Evolutionary conservation across 116 monocot species (phyloP).

Genomic region (Papilionanthe hybrid): DNA sequence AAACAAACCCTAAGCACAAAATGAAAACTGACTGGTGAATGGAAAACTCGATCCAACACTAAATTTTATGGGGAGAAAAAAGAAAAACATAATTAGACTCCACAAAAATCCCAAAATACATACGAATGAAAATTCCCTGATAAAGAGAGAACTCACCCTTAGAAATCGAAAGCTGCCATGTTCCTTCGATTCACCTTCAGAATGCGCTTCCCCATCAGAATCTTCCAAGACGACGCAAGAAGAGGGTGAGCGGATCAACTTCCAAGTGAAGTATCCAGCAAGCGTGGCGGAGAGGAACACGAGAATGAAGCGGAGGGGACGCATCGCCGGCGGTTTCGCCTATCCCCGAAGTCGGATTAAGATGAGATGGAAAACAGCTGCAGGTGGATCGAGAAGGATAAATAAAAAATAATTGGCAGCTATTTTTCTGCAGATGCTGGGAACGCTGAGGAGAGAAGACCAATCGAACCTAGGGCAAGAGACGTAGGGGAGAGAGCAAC

Average conservation of each 20-base stretch:
- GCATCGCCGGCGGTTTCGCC: constrained; percentile 6
- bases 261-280: constrained; percentile 29
- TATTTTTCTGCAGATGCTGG: no score
- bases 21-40: no score
- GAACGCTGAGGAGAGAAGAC: no score
- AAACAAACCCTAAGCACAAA: no score
- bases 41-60: no score
- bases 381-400: no score
- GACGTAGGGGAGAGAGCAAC: no score
- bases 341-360: not conserved
- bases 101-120: not conserved
- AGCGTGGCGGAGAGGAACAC: constrained; percentile 28
- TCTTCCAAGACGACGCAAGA: not conserved
- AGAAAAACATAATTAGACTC: not conserved
- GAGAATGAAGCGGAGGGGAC: constrained; percentile 30
- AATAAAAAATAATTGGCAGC: no score
- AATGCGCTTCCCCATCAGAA: not conserved
- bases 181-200: not conserved
- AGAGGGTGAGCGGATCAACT: constrained; percentile 17
- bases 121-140: not conserved
- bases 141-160: not conserved
- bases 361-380: not conserved
- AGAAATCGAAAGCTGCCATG: not conserved
- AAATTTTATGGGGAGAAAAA: not conserved
- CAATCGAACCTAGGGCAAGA: no score